phyloP scores from a whole-genome alignment of 1,139 yeast species.

The Diutina siamensis region DNA sequence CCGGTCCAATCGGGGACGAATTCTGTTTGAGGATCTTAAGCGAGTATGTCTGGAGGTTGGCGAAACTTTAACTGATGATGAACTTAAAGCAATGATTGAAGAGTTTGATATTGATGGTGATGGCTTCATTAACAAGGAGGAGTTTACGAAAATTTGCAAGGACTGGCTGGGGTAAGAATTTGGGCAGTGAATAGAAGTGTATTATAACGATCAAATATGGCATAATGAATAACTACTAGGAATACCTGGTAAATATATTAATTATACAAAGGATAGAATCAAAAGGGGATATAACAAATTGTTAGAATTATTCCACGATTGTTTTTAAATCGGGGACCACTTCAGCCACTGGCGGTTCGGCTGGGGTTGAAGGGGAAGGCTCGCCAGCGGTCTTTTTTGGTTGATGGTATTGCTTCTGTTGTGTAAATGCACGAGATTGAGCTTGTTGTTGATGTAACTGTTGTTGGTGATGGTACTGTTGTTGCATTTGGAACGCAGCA shows the following conservation, averaged over 20 bases:
- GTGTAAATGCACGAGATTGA: background rate
- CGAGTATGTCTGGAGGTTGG: slow-evolving; percentile 90
- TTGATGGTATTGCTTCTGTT: background rate
- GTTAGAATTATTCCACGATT: background rate
- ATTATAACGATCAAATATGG: too few relatives aligned
- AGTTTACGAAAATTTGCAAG: slow-evolving; percentile 82
- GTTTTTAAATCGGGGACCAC: background rate
- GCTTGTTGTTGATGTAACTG: background rate
- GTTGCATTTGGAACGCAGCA: background rate
- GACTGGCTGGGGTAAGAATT: slow-evolving; percentile 21
- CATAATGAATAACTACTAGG: too few relatives aligned
- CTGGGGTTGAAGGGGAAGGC: background rate
- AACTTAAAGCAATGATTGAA: slow-evolving; percentile 91
- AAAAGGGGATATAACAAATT: background rate
- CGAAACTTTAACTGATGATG: slow-evolving; percentile 86
- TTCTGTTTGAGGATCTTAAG: slow-evolving; percentile 69
- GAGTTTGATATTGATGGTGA: slow-evolving; percentile 96
- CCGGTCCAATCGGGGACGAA: slow-evolving; percentile 80
- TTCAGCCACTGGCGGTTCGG: background rate
- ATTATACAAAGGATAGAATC: slow-evolving; percentile 2
- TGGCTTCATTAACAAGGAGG: slow-evolving; percentile 90
- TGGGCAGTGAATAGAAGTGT: background rate
- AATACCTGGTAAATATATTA: background rate
- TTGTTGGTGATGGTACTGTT: too few relatives aligned
- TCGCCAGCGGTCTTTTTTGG: too few relatives aligned